Conservation (phyloP, 2,329 filamentous ascomycete genomes). For the Phialemonium atrogriseum region DNA sequence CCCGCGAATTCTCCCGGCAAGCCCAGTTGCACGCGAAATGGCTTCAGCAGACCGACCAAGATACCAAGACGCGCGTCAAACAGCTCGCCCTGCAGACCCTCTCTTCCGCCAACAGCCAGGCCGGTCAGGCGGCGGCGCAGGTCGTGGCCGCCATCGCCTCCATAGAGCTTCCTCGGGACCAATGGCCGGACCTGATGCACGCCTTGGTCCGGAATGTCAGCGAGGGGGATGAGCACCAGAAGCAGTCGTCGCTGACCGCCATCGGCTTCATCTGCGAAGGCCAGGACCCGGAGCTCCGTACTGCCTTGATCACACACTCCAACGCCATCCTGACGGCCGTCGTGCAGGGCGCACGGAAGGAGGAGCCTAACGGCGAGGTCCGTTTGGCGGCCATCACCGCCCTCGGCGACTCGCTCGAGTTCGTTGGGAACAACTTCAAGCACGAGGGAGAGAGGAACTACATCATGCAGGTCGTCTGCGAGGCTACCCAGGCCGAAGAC, state of each 20-base stretch:
- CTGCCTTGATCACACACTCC: slow-evolving; percentile 75
- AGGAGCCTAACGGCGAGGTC: slow-evolving; percentile 86
- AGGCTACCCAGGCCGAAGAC: slow-evolving; percentile 92
- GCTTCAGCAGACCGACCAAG: slow-evolving; percentile 71
- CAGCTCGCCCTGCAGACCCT: slow-evolving; percentile 83
- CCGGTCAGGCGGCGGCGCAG: slow-evolving; percentile 84
- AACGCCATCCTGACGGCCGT: slow-evolving; percentile 97
- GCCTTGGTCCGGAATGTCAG: slow-evolving; percentile 88
- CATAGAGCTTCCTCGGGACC: slow-evolving; percentile 85
- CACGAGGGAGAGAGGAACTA: slow-evolving; percentile 99
- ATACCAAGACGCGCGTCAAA: slow-evolving; percentile 84
- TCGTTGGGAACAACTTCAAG: slow-evolving; percentile 97
- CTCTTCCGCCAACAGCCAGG: slow-evolving; percentile 67
- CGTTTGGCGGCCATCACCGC: slow-evolving; percentile 88
- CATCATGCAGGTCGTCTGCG: slow-evolving; percentile 99
- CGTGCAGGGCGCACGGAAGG: slow-evolving; percentile 93
- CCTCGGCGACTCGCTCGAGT: slow-evolving; percentile 92
- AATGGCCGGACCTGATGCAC: slow-evolving; percentile 90
- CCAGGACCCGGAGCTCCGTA: slow-evolving; percentile 77
- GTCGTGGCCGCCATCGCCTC: slow-evolving; percentile 91
- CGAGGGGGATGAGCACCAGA: slow-evolving; percentile 76
- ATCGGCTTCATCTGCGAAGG: slow-evolving; percentile 98
- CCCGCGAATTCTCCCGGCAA: slow-evolving; percentile 80
- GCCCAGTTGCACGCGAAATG: slow-evolving; percentile 91
- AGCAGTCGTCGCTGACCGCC: slow-evolving; percentile 89